A percentile compares a stretch with the other conserved stretches of the same genome.
Conservation (phyloP, 2,329 filamentous ascomycete genomes). For the Botrytis pseudocinerea region DNA sequence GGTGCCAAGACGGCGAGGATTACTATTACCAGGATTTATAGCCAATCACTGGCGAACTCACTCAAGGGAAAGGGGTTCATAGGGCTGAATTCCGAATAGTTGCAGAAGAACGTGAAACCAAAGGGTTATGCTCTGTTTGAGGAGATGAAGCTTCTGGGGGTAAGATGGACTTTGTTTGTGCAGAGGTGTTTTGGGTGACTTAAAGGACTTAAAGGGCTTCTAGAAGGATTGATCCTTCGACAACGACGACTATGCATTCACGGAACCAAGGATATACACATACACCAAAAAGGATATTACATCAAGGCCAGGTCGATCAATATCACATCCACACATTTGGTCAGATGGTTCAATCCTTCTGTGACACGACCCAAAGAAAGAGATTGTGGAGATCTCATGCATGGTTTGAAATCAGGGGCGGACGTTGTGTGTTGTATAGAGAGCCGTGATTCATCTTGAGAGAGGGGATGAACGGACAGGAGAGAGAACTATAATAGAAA, state of each 20-base stretch:
- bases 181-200: not conserved
- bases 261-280: not conserved
- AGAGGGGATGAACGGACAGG: not conserved
- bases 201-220: not conserved
- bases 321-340: not conserved
- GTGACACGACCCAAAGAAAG: conserved; percentile 20
- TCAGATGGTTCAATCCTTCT: conserved; percentile 22
- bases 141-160: conserved; percentile 7
- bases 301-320: not conserved
- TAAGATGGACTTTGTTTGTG: not conserved
- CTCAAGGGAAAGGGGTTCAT: conserved; percentile 16
- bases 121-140: conserved; percentile 1
- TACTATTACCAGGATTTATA: not conserved
- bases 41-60: not conserved
- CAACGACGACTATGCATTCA: not conserved
- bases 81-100: conserved; percentile 23
- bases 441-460: not conserved
- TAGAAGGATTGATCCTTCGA: conserved; percentile 17
- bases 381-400: conserved; percentile 14
- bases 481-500: not conserved
- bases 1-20: conserved; percentile 18
- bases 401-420: conserved; percentile 6
- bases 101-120: conserved; percentile 19
- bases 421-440: conserved; percentile 4
- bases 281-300: not conserved